phyloP scores from a whole-genome alignment of 1,284 basidiomycete species.

The Apiotrichum gamsii region DNA sequence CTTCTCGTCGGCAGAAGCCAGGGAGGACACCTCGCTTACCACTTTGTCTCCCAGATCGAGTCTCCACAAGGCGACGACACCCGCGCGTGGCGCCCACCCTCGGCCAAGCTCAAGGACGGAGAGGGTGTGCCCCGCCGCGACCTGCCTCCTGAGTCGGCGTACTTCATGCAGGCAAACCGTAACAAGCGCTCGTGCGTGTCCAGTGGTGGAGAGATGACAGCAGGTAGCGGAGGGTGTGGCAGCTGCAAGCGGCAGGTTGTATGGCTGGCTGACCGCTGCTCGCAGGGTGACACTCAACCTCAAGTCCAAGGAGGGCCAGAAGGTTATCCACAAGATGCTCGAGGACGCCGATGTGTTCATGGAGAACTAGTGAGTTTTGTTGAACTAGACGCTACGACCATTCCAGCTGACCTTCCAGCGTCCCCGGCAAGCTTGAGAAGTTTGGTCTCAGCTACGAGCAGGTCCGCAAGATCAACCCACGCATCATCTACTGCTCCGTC shows the following conservation, averaged over 20 bases:
- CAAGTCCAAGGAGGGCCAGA: slow-evolving; percentile 69
- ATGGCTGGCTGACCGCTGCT: too few species aligned
- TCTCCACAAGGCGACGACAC: slow-evolving; percentile 86
- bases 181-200: slow-evolving; percentile 79
- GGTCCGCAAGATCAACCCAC: slow-evolving; percentile 69
- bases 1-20: slow-evolving; percentile 14
- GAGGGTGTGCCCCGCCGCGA: slow-evolving; percentile 51
- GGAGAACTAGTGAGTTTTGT: slow-evolving; percentile 71
- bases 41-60: slow-evolving; percentile 56
- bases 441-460: slow-evolving; percentile 84
- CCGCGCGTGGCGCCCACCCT: slow-evolving; percentile 73
- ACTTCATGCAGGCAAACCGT: slow-evolving; percentile 83
- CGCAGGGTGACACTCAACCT: slow-evolving; percentile 71
- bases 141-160: slow-evolving; percentile 83
- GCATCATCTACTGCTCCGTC: slow-evolving; percentile 82
- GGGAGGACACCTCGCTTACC: neutral
- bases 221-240: too few species aligned
- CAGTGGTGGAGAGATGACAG: too few species aligned
- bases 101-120: slow-evolving; percentile 54
- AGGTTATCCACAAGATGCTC: slow-evolving; percentile 68
- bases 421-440: slow-evolving; percentile 65
- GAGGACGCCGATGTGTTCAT: slow-evolving; percentile 75
- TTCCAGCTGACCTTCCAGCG: slow-evolving; percentile 23
- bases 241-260: too few species aligned
- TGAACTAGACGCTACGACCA: too few species aligned